A percentile compares a stretch with the other conserved stretches of the same genome.
Conservation (phyloP, 306 rosid genomes). For the Pueraria montana region DNA sequence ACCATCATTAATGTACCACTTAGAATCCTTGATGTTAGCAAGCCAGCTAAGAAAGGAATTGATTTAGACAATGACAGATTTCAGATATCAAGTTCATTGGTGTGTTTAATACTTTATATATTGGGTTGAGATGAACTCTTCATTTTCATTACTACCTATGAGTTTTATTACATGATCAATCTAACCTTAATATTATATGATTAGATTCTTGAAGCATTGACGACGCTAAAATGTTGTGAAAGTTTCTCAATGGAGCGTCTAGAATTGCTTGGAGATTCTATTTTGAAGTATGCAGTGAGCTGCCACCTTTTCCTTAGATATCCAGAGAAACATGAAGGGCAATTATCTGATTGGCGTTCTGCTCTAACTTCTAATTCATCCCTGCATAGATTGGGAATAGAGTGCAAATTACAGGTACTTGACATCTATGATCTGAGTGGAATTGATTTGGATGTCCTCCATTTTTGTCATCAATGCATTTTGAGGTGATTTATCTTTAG, state of each 20-base stretch:
- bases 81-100: not conserved
- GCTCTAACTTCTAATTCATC: conserved; percentile 60
- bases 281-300: conserved; percentile 73
- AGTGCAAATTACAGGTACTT: conserved; percentile 68
- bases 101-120: conserved; percentile 29
- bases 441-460: not conserved
- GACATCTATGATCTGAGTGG: not conserved
- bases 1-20: conserved; percentile 65
- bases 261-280: conserved; percentile 84
- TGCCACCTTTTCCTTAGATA: conserved; percentile 72
- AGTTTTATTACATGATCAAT: not conserved
- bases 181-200: conserved; percentile 21
- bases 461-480: not conserved
- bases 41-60: conserved; percentile 78
- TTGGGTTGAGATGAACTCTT: not conserved
- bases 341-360: conserved; percentile 57
- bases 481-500: not conserved
- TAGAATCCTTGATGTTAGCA: conserved; percentile 63
- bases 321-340: conserved; percentile 75
- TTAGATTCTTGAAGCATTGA: conserved; percentile 77
- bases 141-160: not conserved
- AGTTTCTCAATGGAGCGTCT: conserved; percentile 80
- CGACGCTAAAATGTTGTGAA: conserved; percentile 71
- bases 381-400: conserved; percentile 68
- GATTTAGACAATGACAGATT: not conserved